Evolutionary conservation across 306 rosid species (phyloP).

Genomic region (Acmispon strigosus): DNA sequence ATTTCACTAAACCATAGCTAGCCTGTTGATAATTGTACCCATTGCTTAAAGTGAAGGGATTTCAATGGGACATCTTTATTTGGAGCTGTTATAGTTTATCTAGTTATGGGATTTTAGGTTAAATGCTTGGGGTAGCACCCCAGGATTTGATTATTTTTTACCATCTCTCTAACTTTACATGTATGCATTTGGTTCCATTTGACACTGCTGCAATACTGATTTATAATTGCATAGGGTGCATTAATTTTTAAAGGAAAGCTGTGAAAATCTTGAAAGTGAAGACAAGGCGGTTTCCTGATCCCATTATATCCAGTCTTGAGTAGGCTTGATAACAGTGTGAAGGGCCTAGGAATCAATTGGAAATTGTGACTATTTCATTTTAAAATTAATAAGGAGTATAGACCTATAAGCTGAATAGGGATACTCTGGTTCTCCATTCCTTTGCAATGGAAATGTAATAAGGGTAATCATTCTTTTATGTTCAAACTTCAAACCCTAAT

Average conservation of each 20-base stretch:
- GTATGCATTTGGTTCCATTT: neutral
- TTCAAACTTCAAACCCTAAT: neutral
- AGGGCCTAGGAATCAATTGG: neutral
- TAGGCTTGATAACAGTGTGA: neutral
- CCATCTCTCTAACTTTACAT: neutral
- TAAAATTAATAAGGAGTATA: neutral
- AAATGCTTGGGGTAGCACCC: no score
- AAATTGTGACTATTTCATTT: neutral
- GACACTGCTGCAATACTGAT: neutral
- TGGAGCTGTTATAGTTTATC: no score
- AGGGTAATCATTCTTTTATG: neutral
- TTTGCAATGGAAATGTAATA: neutral
- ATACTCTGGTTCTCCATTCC: neutral
- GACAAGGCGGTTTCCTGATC: no score
- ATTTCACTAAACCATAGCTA: neutral
- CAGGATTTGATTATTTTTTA: no score
- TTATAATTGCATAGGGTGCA: conserved; percentile 5
- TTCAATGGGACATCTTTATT: no score
- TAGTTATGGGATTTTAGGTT: no score
- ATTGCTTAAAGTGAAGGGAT: no score
- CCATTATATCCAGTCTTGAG: no score
- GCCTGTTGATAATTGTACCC: neutral
- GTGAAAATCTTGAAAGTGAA: no score
- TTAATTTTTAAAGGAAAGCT: no score
- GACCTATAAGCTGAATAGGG: neutral